phyloP scores from a whole-genome alignment of 225 moss, liverwort and hornwort genomes.

The Pseudisothecium myosuroides region DNA sequence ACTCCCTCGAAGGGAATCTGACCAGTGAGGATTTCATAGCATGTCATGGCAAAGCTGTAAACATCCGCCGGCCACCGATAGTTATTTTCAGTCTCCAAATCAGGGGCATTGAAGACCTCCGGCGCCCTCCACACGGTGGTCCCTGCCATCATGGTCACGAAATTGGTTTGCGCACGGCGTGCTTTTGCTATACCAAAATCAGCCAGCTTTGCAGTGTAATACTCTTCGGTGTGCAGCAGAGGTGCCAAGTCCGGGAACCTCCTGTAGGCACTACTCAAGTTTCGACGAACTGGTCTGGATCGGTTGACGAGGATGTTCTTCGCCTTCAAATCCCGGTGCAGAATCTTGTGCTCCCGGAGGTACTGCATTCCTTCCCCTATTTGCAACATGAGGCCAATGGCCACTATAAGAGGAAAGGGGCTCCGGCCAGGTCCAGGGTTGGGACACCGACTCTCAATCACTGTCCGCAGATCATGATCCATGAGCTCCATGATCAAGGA shows the following conservation, averaged over 20 bases:
- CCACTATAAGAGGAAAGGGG: constrained; percentile 33
- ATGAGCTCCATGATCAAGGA: constrained; percentile 39
- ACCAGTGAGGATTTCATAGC: constrained; percentile 36
- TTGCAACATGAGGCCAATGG: constrained; percentile 41
- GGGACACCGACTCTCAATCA: constrained; percentile 26
- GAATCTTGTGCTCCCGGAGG: constrained; percentile 23
- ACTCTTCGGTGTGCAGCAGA: constrained; percentile 23
- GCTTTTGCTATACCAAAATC: constrained; percentile 37
- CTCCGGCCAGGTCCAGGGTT: background rate
- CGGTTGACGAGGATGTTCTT: constrained; percentile 35
- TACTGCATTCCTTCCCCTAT: constrained; percentile 31
- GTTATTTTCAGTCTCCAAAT: background rate
- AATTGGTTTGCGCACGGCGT: background rate
- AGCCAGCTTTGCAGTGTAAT: constrained; percentile 32
- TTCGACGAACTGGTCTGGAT: background rate
- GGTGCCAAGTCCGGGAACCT: constrained; percentile 16
- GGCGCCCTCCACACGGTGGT: constrained; percentile 36
- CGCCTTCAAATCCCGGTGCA: constrained; percentile 40
- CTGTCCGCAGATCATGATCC: constrained; percentile 31
- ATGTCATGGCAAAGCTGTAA: constrained; percentile 36
- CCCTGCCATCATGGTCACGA: constrained; percentile 23
- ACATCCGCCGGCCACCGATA: constrained; percentile 43
- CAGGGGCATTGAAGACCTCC: constrained; percentile 15
- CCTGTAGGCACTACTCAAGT: constrained; percentile 7
- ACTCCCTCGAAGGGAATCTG: constrained; percentile 1